Base-by-base conservation (phyloP, 371 early-diverging fungal genomes). In the Parasitella parasitica region DNA sequence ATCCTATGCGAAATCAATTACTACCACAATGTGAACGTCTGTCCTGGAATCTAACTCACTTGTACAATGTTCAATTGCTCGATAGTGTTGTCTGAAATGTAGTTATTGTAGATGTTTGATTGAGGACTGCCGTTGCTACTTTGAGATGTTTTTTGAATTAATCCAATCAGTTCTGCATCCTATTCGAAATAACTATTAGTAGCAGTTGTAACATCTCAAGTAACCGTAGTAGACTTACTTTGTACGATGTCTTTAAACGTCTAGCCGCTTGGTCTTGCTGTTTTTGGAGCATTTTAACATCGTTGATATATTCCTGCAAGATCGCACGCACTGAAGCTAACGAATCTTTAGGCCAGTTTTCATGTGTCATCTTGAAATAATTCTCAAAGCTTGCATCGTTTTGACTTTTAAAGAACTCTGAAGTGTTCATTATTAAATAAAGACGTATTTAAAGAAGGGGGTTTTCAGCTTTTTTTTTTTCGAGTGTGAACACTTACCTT, bases 401-500 rank as follows among this genome's bases (percentile, higher is more conserved):
- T 54, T 54, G 54, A 20, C 38, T 54, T 54, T 38, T 26, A 54
- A 54, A 54, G 54, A 54, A 54, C 54, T 54, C 24, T 54, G 54
- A 54, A 54, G 39, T 54, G n/a, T 54, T 8, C 36, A 36, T 34
- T 36, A 36, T 5, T 36, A 13, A 8, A 6, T 36, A 8, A 13
- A 30, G 30, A 30, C 30, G 30, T 30, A 30, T n/a, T n/a, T n/a
- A n/a, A n/a, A n/a, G n/a, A n/a, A n/a, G n/a, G n/a, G n/a, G n/a
- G n/a, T n/a, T n/a, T n/a, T n/a, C n/a, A n/a, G n/a, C n/a, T n/a
- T n/a, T n/a, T n/a, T n/a, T n/a, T n/a, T n/a, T n/a, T n/a, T n/a
- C n/a, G n/a, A n/a, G n/a, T n/a, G n/a, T n/a, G n/a, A n/a, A n/a
- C n/a, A n/a, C n/a, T n/a, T n/a, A n/a, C n/a, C n/a, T n/a, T n/a